Percentiles rank a stretch among this genome's conserved stretches.
phyloP scores from a whole-genome alignment of 108 stramenopile genomes.

The Chaetoceros muelleri region DNA sequence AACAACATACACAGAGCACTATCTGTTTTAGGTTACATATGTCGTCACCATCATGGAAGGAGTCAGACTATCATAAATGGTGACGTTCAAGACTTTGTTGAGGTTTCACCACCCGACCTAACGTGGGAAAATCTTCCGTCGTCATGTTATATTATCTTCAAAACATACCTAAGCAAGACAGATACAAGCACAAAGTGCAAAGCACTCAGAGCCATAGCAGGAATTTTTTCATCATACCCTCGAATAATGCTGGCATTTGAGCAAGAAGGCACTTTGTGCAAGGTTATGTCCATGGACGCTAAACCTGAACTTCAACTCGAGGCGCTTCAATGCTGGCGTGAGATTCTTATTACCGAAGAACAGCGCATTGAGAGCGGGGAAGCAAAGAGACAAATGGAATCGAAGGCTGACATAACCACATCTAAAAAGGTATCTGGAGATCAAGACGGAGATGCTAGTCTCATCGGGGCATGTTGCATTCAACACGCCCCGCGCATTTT shows the following conservation, averaged over 20 bases:
- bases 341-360: slow-evolving; percentile 71
- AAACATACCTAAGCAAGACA: slow-evolving; percentile 37
- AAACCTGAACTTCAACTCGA: slow-evolving; percentile 48
- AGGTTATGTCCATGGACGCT: slow-evolving; percentile 38
- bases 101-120: slow-evolving; percentile 6
- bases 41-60: slow-evolving; percentile 23
- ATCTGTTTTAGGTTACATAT: slow-evolving; percentile 63
- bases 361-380: slow-evolving; percentile 67
- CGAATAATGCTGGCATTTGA: slow-evolving; percentile 61
- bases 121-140: slow-evolving; percentile 25
- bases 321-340: slow-evolving; percentile 61
- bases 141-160: slow-evolving; percentile 53
- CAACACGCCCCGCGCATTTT: slow-evolving; percentile 63
- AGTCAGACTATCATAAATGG: slow-evolving; percentile 1
- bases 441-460: slow-evolving; percentile 78
- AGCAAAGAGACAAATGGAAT: slow-evolving; percentile 65
- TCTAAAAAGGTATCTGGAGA: slow-evolving; percentile 77
- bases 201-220: slow-evolving; percentile 57
- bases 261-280: slow-evolving; percentile 46
- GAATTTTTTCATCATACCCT: slow-evolving; percentile 71
- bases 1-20: slow-evolving; percentile 54
- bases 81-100: slow-evolving; percentile 12
- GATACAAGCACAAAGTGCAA: slow-evolving; percentile 57
- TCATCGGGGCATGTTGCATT: slow-evolving; percentile 70
- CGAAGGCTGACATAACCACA: slow-evolving; percentile 44